These are phyloP conservation scores for Senna siamea DNA, from an alignment of 306 rosid species.

Conservation along the genomic window DNA sequence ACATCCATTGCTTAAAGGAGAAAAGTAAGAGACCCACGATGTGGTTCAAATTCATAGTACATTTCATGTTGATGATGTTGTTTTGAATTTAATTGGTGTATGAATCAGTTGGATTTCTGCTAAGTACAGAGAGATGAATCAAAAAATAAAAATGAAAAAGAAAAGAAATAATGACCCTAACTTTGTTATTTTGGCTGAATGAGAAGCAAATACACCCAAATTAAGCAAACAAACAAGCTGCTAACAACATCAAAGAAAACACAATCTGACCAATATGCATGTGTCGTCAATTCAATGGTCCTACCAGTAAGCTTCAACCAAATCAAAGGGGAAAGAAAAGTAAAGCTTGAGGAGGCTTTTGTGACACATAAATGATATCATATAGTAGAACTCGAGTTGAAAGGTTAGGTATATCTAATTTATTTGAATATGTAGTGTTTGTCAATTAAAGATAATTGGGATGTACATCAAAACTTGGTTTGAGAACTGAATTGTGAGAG, in stretches of 20 bases:
- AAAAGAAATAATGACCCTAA: conserved; percentile 16
- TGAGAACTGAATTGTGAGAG: conserved; percentile 25
- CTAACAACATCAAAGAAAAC: conserved; percentile 31
- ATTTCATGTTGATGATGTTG: conserved; percentile 10
- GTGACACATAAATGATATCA: conserved; percentile 33
- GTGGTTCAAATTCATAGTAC: conserved; percentile 29
- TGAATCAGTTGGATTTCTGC: conserved; percentile 26
- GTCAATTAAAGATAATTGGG: conserved; percentile 24
- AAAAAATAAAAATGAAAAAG: neutral
- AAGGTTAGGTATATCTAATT: conserved; percentile 21
- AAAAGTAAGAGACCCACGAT: conserved; percentile 29
- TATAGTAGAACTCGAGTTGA: neutral
- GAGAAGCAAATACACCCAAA: conserved; percentile 31
- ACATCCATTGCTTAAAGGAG: conserved; percentile 26
- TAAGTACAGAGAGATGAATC: conserved; percentile 26
- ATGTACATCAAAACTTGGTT: conserved; percentile 23
- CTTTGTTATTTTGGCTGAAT: conserved; percentile 12
- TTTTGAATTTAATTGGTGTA: conserved; percentile 4
- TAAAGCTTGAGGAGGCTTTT: conserved; percentile 23
- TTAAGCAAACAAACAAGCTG: conserved; percentile 35
- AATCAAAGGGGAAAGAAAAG: conserved; percentile 19
- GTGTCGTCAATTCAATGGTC: conserved; percentile 51
- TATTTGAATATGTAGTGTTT: conserved; percentile 9
- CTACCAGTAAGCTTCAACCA: conserved; percentile 33
- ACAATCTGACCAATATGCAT: conserved; percentile 43